phyloP scores from a whole-genome alignment of 495 filamentous ascomycete genomes.

The Tetracladium setigerum region DNA sequence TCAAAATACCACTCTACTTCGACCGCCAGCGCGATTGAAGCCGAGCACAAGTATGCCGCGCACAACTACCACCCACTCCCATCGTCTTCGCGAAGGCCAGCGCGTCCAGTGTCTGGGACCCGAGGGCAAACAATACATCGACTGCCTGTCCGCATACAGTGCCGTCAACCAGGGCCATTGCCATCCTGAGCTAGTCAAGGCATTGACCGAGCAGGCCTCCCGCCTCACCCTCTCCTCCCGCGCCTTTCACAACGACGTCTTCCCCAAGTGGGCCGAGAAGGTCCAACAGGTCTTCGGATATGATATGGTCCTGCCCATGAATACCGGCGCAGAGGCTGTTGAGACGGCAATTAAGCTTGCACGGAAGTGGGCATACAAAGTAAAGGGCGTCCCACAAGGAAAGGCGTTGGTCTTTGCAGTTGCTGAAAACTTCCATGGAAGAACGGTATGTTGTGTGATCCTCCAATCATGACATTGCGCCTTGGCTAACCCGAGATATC shows the following conservation, averaged over 20 bases:
- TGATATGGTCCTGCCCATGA: constrained; percentile 99
- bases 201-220: constrained; percentile 82
- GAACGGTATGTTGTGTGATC: constrained; percentile 59
- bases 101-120: constrained; percentile 91
- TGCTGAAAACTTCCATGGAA: constrained; percentile 90
- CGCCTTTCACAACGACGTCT: constrained; percentile 98
- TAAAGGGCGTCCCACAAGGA: constrained; percentile 81
- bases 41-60: constrained; percentile 79
- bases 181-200: constrained; percentile 89
- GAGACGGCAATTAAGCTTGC: constrained; percentile 98
- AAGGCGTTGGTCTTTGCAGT: constrained; percentile 81
- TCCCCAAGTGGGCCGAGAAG: constrained; percentile 91
- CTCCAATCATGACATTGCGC: background rate
- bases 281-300: constrained; percentile 82
- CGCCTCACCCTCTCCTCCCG: constrained; percentile 89
- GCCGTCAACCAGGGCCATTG: constrained; percentile 99
- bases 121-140: constrained; percentile 96
- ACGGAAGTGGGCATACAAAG: constrained; percentile 97
- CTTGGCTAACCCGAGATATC: constrained; percentile 14
- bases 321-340: constrained; percentile 97
- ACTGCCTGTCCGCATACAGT: constrained; percentile 96
- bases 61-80: constrained; percentile 99
- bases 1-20: constrained; percentile 71
- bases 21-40: constrained; percentile 67
- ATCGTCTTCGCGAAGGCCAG: constrained; percentile 77